Evolutionary conservation across 257 asterid genomes (phyloP).

Genomic region (Echites panduratus): DNA sequence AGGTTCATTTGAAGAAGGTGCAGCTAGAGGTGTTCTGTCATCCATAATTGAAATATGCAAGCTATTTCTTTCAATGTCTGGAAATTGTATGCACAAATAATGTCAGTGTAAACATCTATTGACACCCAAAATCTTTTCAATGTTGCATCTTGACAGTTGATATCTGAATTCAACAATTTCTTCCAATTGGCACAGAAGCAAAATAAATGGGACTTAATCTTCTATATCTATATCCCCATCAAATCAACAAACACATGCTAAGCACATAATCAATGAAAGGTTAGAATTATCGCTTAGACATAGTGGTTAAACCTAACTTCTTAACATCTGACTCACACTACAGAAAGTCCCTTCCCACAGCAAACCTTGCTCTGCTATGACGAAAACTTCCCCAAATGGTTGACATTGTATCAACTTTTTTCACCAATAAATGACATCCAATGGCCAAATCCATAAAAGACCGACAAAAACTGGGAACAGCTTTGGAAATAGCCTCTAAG

Average conservation of each 20-base stretch:
- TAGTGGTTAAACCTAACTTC: not conserved
- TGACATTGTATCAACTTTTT: not conserved
- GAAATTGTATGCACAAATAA: not conserved
- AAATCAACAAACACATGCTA: not conserved
- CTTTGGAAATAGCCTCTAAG: not conserved
- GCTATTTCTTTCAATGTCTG: not conserved
- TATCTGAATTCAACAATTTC: not conserved
- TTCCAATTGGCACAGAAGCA: not conserved
- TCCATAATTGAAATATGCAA: not conserved
- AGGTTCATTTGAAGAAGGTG: not conserved
- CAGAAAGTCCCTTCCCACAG: not conserved
- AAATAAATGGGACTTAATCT: not conserved
- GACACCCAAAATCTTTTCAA: not conserved
- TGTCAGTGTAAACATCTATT: not conserved
- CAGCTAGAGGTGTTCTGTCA: not conserved
- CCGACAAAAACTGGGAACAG: not conserved
- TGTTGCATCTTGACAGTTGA: not conserved
- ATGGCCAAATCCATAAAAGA: not conserved
- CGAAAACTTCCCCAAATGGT: not conserved
- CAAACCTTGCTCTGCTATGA: not conserved
- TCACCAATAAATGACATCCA: not conserved
- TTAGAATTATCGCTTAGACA: not conserved
- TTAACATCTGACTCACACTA: not conserved
- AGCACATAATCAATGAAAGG: not conserved
- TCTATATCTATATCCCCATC: not conserved